A percentile compares a stretch with the other conserved stretches of the same genome.
Conservation (phyloP, 805 yeast species). For the Spathaspora boniae region DNA sequence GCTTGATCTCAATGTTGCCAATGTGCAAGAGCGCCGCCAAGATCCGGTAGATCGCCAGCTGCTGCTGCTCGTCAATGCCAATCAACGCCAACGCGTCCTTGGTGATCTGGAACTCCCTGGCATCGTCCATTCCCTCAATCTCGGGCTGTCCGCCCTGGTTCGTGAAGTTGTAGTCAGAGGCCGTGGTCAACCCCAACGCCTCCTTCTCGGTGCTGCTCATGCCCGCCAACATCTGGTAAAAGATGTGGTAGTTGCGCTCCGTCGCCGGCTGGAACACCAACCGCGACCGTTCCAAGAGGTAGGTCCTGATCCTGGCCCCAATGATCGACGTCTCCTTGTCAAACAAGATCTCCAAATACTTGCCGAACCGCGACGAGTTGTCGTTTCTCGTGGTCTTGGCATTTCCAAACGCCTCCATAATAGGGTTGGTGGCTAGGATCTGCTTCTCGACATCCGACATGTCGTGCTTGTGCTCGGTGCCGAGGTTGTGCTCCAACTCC, state of each 20-base stretch:
- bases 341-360: conserved; percentile 87
- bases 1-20: conserved; percentile 86
- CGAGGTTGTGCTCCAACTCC: conserved; percentile 23
- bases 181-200: conserved; percentile 56
- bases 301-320: conserved; percentile 94
- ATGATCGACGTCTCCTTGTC: conserved; percentile 71
- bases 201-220: conserved; percentile 52
- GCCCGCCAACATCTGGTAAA: conserved; percentile 85
- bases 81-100: conserved; percentile 72
- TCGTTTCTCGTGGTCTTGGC: conserved; percentile 97
- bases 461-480: conserved; percentile 45
- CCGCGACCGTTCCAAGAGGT: conserved; percentile 88
- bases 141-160: conserved; percentile 81
- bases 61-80: conserved; percentile 62
- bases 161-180: conserved; percentile 72
- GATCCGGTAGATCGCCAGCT: conserved; percentile 66
- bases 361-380: conserved; percentile 96
- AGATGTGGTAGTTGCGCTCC: conserved; percentile 95
- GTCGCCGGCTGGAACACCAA: conserved; percentile 84
- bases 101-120: conserved; percentile 71
- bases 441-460: conserved; percentile 91
- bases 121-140: conserved; percentile 80
- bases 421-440: conserved; percentile 93
- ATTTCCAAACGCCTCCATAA: conserved; percentile 98
- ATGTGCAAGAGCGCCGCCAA: conserved; percentile 87